Evolutionary conservation across 495 filamentous ascomycete species (phyloP).

Genomic region (Lasiosphaeria hispida): DNA sequence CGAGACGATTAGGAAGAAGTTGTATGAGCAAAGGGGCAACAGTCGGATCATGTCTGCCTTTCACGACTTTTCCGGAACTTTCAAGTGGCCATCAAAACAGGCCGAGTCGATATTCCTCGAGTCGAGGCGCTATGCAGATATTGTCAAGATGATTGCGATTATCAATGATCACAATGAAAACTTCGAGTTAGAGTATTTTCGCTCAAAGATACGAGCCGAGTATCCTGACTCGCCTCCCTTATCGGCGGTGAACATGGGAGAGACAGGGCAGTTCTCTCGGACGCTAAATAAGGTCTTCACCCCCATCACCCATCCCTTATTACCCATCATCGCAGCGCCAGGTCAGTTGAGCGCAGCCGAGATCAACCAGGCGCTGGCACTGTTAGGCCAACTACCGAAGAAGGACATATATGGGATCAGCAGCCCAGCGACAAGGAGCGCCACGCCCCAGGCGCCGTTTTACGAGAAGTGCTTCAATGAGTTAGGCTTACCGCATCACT

Average conservation of each 20-base stretch:
- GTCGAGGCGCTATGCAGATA: constrained; percentile 72
- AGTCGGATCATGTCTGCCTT: constrained; percentile 83
- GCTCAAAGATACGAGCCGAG: constrained; percentile 66
- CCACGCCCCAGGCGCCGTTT: constrained; percentile 73
- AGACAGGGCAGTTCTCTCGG: constrained; percentile 75
- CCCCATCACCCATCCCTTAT: constrained; percentile 77
- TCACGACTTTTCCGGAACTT: constrained; percentile 78
- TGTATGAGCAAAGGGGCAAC: constrained; percentile 69
- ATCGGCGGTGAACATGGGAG: constrained; percentile 85
- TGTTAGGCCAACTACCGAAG: constrained; percentile 76
- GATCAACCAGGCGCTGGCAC: constrained; percentile 73
- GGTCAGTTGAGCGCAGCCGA: constrained; percentile 80
- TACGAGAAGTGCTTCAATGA: constrained; percentile 90
- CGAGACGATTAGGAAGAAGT: constrained; percentile 62
- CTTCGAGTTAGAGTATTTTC: constrained; percentile 85
- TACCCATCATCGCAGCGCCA: constrained; percentile 80
- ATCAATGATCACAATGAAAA: constrained; percentile 76
- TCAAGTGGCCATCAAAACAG: constrained; percentile 73
- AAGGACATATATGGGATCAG: constrained; percentile 77
- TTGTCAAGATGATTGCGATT: constrained; percentile 86
- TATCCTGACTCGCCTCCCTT: constrained; percentile 64
- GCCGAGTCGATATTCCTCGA: constrained; percentile 67
- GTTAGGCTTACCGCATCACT: constrained; percentile 75
- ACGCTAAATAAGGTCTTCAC: constrained; percentile 81
- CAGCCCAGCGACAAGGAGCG: constrained; percentile 55